These are phyloP conservation scores for Lablab purpureus DNA, from an alignment of 306 rosid genomes.

Conservation along the genomic window DNA sequence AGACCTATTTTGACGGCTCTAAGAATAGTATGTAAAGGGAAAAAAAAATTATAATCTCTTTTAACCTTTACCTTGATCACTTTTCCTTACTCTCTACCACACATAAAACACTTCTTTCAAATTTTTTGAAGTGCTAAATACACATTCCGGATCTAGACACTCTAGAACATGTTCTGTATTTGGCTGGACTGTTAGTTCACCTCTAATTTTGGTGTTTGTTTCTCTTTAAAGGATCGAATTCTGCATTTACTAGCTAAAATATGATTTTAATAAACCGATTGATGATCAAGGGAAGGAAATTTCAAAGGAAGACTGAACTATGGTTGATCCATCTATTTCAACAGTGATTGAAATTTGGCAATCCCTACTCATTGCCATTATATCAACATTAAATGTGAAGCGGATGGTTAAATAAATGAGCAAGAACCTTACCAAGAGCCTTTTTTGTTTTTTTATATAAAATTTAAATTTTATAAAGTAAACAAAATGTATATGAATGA, in stretches of 20 bases:
- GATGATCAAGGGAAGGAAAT: not conserved
- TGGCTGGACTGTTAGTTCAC: not conserved
- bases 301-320: not conserved
- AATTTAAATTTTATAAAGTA: no score
- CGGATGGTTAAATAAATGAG: not conserved
- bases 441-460: no score
- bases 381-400: constrained; percentile 2
- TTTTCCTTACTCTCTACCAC: no score
- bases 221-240: not conserved
- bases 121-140: not conserved
- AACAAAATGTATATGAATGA: no score
- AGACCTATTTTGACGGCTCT: no score
- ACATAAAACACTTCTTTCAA: not conserved
- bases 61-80: no score
- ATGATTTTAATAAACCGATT: not conserved
- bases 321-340: constrained; percentile 20
- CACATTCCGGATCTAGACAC: not conserved
- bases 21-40: not conserved
- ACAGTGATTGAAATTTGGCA: not conserved
- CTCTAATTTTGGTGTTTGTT: constrained; percentile 16
- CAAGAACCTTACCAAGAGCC: not conserved
- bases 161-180: not conserved
- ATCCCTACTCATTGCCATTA: constrained; percentile 4
- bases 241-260: constrained; percentile 5
- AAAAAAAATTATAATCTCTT: not conserved